Conservation (phyloP, 371 early-diverging fungal genomes). For the Coemansia linderi region DNA sequence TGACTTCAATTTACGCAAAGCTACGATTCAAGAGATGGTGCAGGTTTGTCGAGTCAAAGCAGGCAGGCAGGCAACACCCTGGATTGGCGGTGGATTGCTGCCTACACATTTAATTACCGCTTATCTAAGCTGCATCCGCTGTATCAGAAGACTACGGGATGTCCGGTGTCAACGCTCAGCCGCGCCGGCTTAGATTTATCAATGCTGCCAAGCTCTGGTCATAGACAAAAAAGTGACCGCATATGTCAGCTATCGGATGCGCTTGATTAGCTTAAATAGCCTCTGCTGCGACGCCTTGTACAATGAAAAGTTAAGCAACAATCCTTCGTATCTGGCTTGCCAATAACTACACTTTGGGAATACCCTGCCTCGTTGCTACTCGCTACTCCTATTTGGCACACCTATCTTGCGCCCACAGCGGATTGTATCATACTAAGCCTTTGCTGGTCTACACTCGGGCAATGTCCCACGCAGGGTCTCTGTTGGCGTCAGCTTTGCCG, state of each 20-base stretch:
- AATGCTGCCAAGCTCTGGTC: neutral
- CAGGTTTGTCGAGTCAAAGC: neutral
- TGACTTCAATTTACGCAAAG: too few species aligned
- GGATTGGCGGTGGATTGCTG: neutral
- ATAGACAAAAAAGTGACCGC: neutral
- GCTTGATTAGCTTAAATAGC: neutral
- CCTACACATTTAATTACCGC: neutral
- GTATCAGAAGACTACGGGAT: constrained; percentile 7
- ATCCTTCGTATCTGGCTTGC: neutral
- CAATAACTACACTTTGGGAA: neutral
- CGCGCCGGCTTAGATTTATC: neutral
- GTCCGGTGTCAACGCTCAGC: constrained; percentile 1
- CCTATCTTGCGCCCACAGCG: neutral
- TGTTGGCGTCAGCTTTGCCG: neutral
- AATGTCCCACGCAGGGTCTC: neutral
- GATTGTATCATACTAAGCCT: neutral
- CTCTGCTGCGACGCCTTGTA: neutral
- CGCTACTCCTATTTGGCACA: neutral
- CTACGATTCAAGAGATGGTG: too few species aligned
- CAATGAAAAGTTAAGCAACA: neutral
- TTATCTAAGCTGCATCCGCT: neutral
- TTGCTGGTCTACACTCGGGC: neutral
- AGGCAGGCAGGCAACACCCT: neutral
- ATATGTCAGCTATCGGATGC: neutral
- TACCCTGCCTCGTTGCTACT: too few species aligned